These are phyloP conservation scores for Trifolium repens DNA, from an alignment of 306 rosid species.

Conservation along the genomic window DNA sequence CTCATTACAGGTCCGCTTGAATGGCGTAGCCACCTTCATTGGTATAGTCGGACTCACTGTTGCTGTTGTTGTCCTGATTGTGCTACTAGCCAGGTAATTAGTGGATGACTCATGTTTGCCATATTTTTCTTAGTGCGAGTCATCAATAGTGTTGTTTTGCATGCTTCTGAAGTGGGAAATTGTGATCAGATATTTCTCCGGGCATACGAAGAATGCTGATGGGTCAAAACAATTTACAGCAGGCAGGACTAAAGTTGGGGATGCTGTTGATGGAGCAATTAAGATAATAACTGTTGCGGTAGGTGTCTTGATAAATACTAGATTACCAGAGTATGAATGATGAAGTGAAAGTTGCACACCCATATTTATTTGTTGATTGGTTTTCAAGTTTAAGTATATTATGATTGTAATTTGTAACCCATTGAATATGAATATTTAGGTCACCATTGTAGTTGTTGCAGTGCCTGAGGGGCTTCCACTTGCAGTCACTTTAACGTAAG, in stretches of 20 bases:
- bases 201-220: conserved; percentile 60
- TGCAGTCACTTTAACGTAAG: conserved; percentile 98
- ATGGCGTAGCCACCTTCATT: conserved; percentile 96
- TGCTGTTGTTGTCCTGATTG: conserved; percentile 75
- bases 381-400: conserved; percentile 18
- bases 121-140: conserved; percentile 10
- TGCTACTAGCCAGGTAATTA: conserved; percentile 76
- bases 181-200: conserved; percentile 82
- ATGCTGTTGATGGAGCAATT: conserved; percentile 87
- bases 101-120: conserved; percentile 32
- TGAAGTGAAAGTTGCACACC: conserved; percentile 13
- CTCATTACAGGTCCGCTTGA: conserved; percentile 82
- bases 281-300: conserved; percentile 95
- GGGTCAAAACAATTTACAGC: conserved; percentile 61
- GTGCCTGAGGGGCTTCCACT: conserved; percentile 99
- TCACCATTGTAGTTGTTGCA: conserved; percentile 96
- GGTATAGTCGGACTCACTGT: conserved; percentile 94
- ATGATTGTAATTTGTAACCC: conserved; percentile 35
- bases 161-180: conserved; percentile 34
- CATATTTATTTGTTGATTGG: conserved; percentile 3
- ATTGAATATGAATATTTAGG: conserved; percentile 58
- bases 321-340: conserved; percentile 14
- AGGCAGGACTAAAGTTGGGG: conserved; percentile 71
- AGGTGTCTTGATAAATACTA: conserved; percentile 43
- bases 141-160: conserved; percentile 13